phyloP scores from a whole-genome alignment of 257 asterid genomes.

The Capsicum chinense region DNA sequence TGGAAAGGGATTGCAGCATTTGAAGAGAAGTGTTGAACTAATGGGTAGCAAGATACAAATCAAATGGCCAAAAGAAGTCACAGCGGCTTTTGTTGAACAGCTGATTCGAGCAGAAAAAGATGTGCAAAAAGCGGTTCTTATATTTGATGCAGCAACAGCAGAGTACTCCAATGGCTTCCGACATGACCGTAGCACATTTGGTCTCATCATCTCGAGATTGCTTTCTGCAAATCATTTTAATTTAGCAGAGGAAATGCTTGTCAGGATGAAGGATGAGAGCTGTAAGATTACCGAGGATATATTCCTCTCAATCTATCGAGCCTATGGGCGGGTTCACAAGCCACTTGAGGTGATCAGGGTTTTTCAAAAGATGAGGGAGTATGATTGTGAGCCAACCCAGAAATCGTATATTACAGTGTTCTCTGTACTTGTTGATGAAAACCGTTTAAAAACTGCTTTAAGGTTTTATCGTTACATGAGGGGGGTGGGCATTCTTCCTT shows the following conservation, averaged over 20 bases:
- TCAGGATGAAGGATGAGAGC: conserved; percentile 72
- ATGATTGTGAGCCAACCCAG: conserved; percentile 66
- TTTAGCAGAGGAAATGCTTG: conserved; percentile 70
- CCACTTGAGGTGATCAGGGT: conserved; percentile 78
- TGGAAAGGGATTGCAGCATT: conserved; percentile 3
- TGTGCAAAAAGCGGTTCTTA: conserved; percentile 69
- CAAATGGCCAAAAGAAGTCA: conserved; percentile 83
- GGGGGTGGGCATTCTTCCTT: conserved; percentile 65
- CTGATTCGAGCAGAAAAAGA: conserved; percentile 73
- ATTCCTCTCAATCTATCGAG: conserved; percentile 65
- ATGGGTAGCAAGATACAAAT: conserved; percentile 56
- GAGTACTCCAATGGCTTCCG: conserved; percentile 78
- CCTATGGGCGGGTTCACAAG: conserved; percentile 85
- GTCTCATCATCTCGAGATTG: conserved; percentile 59
- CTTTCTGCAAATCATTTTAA: conserved; percentile 73
- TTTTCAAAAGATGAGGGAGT: conserved; percentile 71
- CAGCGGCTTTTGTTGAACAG: conserved; percentile 74
- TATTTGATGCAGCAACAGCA: conserved; percentile 88
- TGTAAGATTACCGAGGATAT: conserved; percentile 63
- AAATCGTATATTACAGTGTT: conserved; percentile 77
- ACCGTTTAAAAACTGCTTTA: conserved; percentile 78
- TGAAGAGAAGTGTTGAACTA: neutral
- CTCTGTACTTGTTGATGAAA: conserved; percentile 77
- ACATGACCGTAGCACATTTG: conserved; percentile 67
- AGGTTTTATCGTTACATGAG: conserved; percentile 77